Percentiles rank a stretch among this genome's conserved stretches.
These are phyloP conservation scores for Ricinus communis DNA, from an alignment of 345 rosid species.

Conservation along the genomic window DNA sequence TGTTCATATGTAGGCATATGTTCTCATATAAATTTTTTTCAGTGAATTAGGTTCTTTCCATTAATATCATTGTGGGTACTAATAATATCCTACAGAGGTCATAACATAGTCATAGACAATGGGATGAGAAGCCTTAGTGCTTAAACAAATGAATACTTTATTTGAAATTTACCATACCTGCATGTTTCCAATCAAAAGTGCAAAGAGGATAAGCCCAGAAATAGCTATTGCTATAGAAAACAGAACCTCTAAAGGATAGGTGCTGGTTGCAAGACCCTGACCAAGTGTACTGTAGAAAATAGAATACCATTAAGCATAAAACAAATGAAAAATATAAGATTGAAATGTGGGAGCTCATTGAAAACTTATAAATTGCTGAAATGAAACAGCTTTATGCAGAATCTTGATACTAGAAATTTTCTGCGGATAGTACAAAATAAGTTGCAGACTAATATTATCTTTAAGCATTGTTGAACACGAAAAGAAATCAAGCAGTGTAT, in stretches of 20 bases:
- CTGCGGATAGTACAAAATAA: too few species aligned
- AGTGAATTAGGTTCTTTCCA: too few species aligned
- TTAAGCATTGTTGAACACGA: neutral
- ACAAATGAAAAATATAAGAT: neutral
- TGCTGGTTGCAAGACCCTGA: conserved; percentile 86
- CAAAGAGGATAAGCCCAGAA: conserved; percentile 72
- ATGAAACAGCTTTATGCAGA: neutral
- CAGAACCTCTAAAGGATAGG: conserved; percentile 65
- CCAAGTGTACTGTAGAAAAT: conserved; percentile 64
- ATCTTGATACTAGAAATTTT: too few species aligned
- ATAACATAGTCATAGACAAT: too few species aligned
- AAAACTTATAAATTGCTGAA: too few species aligned
- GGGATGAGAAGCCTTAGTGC: too few species aligned
- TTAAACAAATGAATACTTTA: too few species aligned
- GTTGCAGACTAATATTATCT: too few species aligned
- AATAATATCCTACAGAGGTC: too few species aligned
- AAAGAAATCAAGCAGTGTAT: neutral
- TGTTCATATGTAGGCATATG: too few species aligned
- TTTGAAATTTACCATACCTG: conserved; percentile 41
- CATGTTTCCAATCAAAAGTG: conserved; percentile 80
- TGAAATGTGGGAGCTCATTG: neutral
- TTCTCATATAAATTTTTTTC: too few species aligned
- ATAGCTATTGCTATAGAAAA: conserved; percentile 75
- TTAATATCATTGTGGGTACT: too few species aligned
- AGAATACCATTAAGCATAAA: conserved; percentile 9